Evolutionary conservation across 441 rosid genomes (phyloP).

Genomic region (Eruca vesicaria): DNA sequence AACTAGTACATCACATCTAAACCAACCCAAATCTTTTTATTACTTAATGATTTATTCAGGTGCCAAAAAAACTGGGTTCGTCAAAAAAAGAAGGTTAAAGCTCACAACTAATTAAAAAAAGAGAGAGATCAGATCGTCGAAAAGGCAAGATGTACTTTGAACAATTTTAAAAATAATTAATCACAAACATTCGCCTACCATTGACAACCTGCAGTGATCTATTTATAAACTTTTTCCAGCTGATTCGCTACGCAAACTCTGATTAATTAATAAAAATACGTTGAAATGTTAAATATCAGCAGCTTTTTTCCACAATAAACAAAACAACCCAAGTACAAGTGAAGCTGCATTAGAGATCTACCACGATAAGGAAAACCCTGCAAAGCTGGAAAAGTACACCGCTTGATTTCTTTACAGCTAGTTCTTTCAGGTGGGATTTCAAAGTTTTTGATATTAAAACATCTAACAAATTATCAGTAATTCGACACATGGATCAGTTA

Average conservation of each 20-base stretch:
- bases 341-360: slow-evolving; percentile 18
- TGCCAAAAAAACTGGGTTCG: slow-evolving; percentile 18
- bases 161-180: slow-evolving; percentile 11
- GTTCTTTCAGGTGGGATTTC: slow-evolving; percentile 9
- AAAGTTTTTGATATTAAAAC: background rate
- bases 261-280: slow-evolving; percentile 17
- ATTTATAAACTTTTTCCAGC: slow-evolving; percentile 24
- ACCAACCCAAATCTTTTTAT: slow-evolving; percentile 31
- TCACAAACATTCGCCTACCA: slow-evolving; percentile 44
- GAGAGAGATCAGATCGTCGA: slow-evolving; percentile 38
- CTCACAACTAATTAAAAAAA: slow-evolving; percentile 11
- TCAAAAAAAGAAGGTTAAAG: slow-evolving; percentile 11
- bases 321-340: slow-evolving; percentile 30
- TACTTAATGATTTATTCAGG: slow-evolving; percentile 23
- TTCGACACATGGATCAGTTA: slow-evolving; percentile 21
- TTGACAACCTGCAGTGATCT: slow-evolving; percentile 37
- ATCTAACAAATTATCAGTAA: background rate
- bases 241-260: slow-evolving; percentile 28
- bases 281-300: slow-evolving; percentile 9
- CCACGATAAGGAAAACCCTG: slow-evolving; percentile 17
- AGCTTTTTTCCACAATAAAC: slow-evolving; percentile 22
- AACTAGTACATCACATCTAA: slow-evolving; percentile 14
- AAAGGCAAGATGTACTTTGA: slow-evolving; percentile 67
- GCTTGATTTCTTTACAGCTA: slow-evolving; percentile 29
- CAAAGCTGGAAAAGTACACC: slow-evolving; percentile 22